Percentiles rank a stretch among this genome's conserved stretches.
Conservation (phyloP, 176 grass and related monocot genomes). For the Leersia perrieri region DNA sequence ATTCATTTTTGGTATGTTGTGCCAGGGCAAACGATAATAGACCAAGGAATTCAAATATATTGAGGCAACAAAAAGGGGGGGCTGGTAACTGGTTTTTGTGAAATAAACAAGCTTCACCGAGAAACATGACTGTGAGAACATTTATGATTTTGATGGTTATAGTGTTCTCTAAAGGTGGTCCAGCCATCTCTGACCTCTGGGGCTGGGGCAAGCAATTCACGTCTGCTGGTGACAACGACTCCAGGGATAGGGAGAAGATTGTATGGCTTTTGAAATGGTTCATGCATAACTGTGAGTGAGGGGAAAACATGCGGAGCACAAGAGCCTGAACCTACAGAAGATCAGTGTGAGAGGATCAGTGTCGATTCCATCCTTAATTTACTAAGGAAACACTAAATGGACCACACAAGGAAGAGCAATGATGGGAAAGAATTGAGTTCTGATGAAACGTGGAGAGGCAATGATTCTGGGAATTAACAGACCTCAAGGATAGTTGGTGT, state of each 20-base stretch:
- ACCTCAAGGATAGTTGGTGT: constrained; percentile 26
- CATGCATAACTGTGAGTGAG: constrained; percentile 57
- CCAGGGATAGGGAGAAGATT: constrained; percentile 64
- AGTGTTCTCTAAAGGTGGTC: constrained; percentile 62
- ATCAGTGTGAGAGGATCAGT: constrained; percentile 55
- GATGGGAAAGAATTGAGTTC: constrained; percentile 40
- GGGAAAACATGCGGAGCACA: constrained; percentile 48
- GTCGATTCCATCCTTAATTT: constrained; percentile 67
- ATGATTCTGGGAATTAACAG: constrained; percentile 47
- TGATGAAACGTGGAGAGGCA: constrained; percentile 42
- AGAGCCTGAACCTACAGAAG: constrained; percentile 64
- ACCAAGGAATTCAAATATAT: constrained; percentile 25
- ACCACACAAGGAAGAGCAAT: constrained; percentile 43
- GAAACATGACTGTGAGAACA: constrained; percentile 55
- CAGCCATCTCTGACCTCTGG: constrained; percentile 36
- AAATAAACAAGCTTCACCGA: constrained; percentile 51
- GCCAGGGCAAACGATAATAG: constrained; percentile 52
- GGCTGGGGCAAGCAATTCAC: constrained; percentile 29
- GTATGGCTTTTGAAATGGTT: constrained; percentile 79
- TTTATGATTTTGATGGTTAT: constrained; percentile 58
- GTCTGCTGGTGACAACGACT: constrained; percentile 40
- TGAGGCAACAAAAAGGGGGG: constrained; percentile 19
- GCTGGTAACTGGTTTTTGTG: constrained; percentile 19
- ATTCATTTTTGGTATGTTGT: constrained; percentile 40
- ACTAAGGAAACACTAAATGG: constrained; percentile 61